Conservation (phyloP, 2,329 filamentous ascomycete genomes). For the Aspergillus brunneoviolaceus region DNA sequence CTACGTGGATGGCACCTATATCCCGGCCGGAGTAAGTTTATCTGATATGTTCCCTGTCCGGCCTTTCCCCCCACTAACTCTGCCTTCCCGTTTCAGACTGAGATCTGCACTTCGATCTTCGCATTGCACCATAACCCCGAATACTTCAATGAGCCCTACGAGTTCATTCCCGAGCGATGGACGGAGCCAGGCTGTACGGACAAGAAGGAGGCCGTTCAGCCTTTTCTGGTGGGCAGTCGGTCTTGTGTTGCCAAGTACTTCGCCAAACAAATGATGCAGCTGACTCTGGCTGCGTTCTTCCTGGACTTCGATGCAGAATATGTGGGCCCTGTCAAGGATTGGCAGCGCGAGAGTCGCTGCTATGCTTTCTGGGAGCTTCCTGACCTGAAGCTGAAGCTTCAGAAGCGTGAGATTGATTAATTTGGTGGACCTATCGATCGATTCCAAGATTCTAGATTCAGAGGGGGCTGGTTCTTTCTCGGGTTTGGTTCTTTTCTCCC, state of each 20-base stretch:
- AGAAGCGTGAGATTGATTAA: background rate
- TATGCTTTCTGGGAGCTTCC: conserved; percentile 31
- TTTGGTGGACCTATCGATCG: background rate
- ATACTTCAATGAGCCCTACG: conserved; percentile 30
- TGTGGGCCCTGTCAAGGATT: conserved; percentile 23
- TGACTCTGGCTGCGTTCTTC: conserved; percentile 25
- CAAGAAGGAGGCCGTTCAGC: conserved; percentile 25
- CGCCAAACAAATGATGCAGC: conserved; percentile 27
- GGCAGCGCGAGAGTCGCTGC: conserved; percentile 24
- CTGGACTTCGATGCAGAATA: conserved; percentile 26
- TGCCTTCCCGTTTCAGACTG: conserved; percentile 11
- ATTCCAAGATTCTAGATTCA: background rate
- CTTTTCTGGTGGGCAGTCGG: conserved; percentile 27
- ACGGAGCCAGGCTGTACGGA: conserved; percentile 24
- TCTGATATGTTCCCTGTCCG: background rate
- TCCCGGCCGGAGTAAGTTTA: conserved; percentile 25
- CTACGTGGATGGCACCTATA: conserved; percentile 24
- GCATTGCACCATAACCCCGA: conserved; percentile 32
- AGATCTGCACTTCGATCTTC: conserved; percentile 31
- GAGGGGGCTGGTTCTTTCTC: background rate
- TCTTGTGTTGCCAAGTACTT: conserved; percentile 30
- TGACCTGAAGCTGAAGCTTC: conserved; percentile 21
- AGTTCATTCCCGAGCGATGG: conserved; percentile 37
- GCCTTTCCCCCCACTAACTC: background rate
- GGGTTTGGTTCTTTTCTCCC: background rate